These are phyloP conservation scores for Cyphellophora attinorum DNA, from an alignment of 2,329 filamentous ascomycete species.

Conservation along the genomic window DNA sequence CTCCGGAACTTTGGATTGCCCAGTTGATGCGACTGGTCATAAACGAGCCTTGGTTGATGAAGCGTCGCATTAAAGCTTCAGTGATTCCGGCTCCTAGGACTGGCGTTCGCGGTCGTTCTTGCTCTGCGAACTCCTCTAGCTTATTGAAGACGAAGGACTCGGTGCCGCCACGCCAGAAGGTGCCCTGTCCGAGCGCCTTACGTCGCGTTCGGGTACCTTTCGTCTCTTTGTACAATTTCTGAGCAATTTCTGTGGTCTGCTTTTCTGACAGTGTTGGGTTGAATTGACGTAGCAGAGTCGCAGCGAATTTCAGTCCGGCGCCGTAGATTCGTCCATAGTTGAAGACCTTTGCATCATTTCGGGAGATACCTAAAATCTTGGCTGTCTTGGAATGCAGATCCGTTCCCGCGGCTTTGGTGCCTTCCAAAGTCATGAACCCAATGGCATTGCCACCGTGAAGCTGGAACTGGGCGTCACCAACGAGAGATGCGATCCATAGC, in stretches of 20 bases:
- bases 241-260: slow-evolving; percentile 66
- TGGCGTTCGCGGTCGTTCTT: slow-evolving; percentile 80
- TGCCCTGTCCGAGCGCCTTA: slow-evolving; percentile 55
- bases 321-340: slow-evolving; percentile 99
- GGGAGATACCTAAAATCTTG: slow-evolving; percentile 80
- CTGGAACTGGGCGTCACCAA: slow-evolving; percentile 90
- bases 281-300: slow-evolving; percentile 83
- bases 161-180: slow-evolving; percentile 93
- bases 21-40: slow-evolving; percentile 97
- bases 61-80: slow-evolving; percentile 81
- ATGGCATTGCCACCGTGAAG: slow-evolving; percentile 94
- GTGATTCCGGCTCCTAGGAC: slow-evolving; percentile 93
- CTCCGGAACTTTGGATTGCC: slow-evolving; percentile 95
- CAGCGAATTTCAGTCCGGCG: slow-evolving; percentile 89
- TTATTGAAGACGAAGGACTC: slow-evolving; percentile 98
- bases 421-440: slow-evolving; percentile 97
- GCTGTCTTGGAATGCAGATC: slow-evolving; percentile 93
- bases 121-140: slow-evolving; percentile 93
- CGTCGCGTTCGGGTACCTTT: slow-evolving; percentile 80
- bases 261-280: slow-evolving; percentile 74
- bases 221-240: slow-evolving; percentile 74
- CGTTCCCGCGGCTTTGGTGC: slow-evolving; percentile 85
- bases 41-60: slow-evolving; percentile 80
- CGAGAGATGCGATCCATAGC: slow-evolving; percentile 91
- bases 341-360: slow-evolving; percentile 94